Base-by-base conservation (phyloP, 768 basidiomycete genomes). In the Lenzites betulinus region DNA sequence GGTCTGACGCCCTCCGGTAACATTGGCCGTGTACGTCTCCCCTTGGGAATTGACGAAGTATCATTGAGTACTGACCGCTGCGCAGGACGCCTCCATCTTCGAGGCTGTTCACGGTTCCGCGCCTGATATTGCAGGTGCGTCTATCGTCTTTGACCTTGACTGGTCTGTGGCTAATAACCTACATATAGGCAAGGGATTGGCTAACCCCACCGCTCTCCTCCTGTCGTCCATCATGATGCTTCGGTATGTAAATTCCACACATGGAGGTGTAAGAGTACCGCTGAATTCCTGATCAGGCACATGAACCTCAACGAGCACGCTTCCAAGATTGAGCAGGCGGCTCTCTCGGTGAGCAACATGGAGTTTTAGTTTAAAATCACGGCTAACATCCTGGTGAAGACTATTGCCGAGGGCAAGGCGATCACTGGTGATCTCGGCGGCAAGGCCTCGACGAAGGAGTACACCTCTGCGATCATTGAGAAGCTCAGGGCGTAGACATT, bases 21-120 rank as follows among this genome's bases (percentile, higher is more conserved):
- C 78, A 98, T 98, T 73, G 95, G 95, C 67, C 87, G 90, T 67
- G 92, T 92, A 78, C 65, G 88, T 72, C 4, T 25, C 8, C 7
- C 23, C 33, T 20, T 12, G 25, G 33, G 7, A 38, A 55, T 61
- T 38, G 50, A 33, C 26, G 16, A 25, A 42, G 23, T 51, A 56
- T 30, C 23, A 38, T 22, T 18, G 23, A 65, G 38, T 62, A 57
- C 57, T 62, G 44, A 63, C 65, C n/a, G 64, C 52, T 64, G 35
- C 57, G 26, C 65, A 94, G 90, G 95, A 98, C 75, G 97, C 97
- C 36, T 98, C 95, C 56, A 99, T 99, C 75, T 99, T 98, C 68
- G 97, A 99, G 79, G 97, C 97, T 63, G 97, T 99, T 12, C 97
- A 99, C 77, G 97, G 97, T 58, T 98, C 95, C 20, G 97, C 97